Conservation (phyloP, 306 rosid species). For the Acacia crassicarpa region DNA sequence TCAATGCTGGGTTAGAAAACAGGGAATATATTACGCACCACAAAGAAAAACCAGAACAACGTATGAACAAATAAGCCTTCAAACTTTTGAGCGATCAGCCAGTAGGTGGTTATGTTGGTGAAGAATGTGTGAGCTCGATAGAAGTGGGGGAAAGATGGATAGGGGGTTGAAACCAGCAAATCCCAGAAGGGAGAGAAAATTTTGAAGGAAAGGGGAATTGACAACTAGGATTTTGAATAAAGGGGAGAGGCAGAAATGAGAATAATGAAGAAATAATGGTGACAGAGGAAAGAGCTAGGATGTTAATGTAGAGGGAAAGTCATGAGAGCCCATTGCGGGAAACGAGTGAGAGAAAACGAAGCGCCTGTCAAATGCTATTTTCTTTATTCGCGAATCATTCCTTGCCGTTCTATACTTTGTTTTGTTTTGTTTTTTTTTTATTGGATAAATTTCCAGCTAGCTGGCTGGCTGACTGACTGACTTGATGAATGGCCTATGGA, state of each 20-base stretch:
- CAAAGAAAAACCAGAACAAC: slow-evolving; percentile 20
- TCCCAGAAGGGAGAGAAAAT: background rate
- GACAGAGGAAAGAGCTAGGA: slow-evolving; percentile 40
- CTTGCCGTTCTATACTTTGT: background rate
- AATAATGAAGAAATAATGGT: slow-evolving; percentile 28
- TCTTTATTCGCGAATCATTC: slow-evolving; percentile 33
- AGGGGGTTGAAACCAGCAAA: slow-evolving; percentile 17
- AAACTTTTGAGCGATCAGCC: slow-evolving; percentile 20
- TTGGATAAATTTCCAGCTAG: slow-evolving; percentile 25
- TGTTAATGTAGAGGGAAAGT: slow-evolving; percentile 18
- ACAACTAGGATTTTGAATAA: slow-evolving; percentile 28
- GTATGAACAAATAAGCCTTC: background rate
- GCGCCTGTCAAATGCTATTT: slow-evolving; percentile 12
- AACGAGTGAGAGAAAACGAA: slow-evolving; percentile 21
- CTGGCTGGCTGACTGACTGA: background rate
- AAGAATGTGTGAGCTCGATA: slow-evolving; percentile 32
- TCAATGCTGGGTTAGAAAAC: slow-evolving; percentile 24
- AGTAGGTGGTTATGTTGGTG: slow-evolving; percentile 29
- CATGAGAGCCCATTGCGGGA: slow-evolving; percentile 29
- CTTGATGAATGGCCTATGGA: slow-evolving; percentile 3
- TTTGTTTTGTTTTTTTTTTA: background rate
- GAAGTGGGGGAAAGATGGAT: slow-evolving; percentile 17
- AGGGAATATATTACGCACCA: slow-evolving; percentile 28
- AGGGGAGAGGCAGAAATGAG: slow-evolving; percentile 20
- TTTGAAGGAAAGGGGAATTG: background rate